phyloP scores from a whole-genome alignment of 2,329 filamentous ascomycete genomes.

The Penicillium sp. region DNA sequence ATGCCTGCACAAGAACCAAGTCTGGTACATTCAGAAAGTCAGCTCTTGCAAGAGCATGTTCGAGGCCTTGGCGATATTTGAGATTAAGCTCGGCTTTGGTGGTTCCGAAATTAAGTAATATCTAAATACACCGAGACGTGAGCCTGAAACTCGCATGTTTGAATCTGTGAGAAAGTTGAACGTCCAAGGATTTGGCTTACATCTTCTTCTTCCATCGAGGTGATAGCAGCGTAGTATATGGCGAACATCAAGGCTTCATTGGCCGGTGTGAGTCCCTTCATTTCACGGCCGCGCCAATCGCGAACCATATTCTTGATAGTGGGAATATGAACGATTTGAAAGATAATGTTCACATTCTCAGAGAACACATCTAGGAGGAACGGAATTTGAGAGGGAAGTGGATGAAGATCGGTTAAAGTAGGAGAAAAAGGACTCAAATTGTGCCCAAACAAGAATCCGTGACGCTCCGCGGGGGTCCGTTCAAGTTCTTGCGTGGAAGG shows the following conservation, averaged over 20 bases:
- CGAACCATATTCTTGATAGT: slow-evolving; percentile 32
- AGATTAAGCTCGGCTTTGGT: slow-evolving; percentile 23
- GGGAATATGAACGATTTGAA: slow-evolving; percentile 34
- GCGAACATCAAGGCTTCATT: slow-evolving; percentile 58
- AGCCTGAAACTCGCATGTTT: not conserved
- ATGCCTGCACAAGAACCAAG: slow-evolving; percentile 20
- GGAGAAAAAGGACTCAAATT: slow-evolving; percentile 31
- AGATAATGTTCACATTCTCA: slow-evolving; percentile 52
- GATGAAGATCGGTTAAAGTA: slow-evolving; percentile 47
- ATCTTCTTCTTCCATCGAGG: slow-evolving; percentile 59
- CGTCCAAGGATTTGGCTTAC: slow-evolving; percentile 35
- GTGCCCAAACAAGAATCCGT: slow-evolving; percentile 55
- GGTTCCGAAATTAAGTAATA: slow-evolving; percentile 20
- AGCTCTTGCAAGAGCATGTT: slow-evolving; percentile 23
- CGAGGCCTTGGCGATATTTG: slow-evolving; percentile 19
- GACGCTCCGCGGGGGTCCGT: slow-evolving; percentile 47
- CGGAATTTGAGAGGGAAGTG: slow-evolving; percentile 56
- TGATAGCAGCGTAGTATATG: slow-evolving; percentile 58
- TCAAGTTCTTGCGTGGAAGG: slow-evolving; percentile 40
- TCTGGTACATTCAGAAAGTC: slow-evolving; percentile 24
- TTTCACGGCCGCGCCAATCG: slow-evolving; percentile 36
- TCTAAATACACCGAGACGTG: not conserved
- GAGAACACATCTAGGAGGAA: slow-evolving; percentile 54
- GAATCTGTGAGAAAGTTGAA: not conserved
- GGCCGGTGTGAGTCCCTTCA: slow-evolving; percentile 39